Conservation (phyloP, 139 green algal genomes). For the Chlorella sp. region DNA sequence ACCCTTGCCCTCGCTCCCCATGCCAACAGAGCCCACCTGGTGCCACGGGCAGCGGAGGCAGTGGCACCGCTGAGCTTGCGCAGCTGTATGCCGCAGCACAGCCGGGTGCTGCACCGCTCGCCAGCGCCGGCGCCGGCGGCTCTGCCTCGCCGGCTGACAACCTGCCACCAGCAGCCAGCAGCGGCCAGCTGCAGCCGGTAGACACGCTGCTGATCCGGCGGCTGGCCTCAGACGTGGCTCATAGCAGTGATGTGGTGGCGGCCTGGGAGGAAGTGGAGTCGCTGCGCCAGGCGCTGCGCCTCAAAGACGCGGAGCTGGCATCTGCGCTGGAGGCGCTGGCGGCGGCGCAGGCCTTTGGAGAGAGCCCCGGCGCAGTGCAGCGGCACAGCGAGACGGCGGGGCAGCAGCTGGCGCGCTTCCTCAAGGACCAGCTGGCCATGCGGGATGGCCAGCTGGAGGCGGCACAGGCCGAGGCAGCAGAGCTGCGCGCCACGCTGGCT, state of each 20-base stretch:
- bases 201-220: slow-evolving; percentile 17
- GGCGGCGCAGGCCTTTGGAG: neutral
- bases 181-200: too few relatives aligned
- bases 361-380: neutral
- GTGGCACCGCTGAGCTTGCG: neutral
- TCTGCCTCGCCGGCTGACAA: neutral
- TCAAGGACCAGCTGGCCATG: slow-evolving; percentile 52
- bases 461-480: neutral
- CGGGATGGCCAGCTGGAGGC: slow-evolving; percentile 16
- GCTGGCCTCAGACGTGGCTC: neutral
- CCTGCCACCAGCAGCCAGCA: too few relatives aligned
- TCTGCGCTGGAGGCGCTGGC: slow-evolving; percentile 8
- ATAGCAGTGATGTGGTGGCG: neutral
- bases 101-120: neutral
- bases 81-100: neutral
- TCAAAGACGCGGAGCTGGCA: slow-evolving; percentile 13
- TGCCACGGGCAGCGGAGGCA: too few relatives aligned
- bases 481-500: slow-evolving; percentile 18
- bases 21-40: neutral
- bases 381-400: slow-evolving; percentile 28
- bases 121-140: neutral
- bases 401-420: slow-evolving; percentile 50
- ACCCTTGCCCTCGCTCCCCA: neutral
- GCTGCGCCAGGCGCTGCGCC: slow-evolving; percentile 19
- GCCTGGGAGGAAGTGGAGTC: slow-evolving; percentile 27